Conservation (phyloP, 2,329 filamentous ascomycete genomes). For the Alternaria angustiovoidea region DNA sequence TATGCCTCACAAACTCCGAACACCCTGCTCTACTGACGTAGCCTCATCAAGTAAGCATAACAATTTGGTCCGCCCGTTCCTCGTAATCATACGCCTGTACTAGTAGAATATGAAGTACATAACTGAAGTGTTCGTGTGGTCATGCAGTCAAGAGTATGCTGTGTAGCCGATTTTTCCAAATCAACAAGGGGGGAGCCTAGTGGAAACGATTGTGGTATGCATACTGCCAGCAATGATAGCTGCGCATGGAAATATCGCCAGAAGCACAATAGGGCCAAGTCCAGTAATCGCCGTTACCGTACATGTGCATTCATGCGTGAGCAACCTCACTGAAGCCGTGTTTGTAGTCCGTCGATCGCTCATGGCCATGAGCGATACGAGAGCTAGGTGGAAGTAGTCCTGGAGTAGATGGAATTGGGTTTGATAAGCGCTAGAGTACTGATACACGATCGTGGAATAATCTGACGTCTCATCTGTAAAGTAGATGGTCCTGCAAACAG, state of each 20-base stretch:
- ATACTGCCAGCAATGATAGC: background rate
- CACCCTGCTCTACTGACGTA: conserved; percentile 5
- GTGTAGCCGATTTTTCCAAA: background rate
- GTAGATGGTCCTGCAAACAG: conserved; percentile 14
- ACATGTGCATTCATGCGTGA: conserved; percentile 10
- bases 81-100: background rate
- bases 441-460: conserved; percentile 24
- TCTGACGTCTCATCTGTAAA: conserved; percentile 17
- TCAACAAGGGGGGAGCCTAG: background rate
- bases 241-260: background rate
- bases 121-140: background rate
- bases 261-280: background rate
- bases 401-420: conserved; percentile 6
- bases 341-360: conserved; percentile 15
- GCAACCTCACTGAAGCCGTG: conserved; percentile 27
- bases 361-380: conserved; percentile 8
- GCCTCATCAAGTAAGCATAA: conserved; percentile 2
- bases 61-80: conserved; percentile 6
- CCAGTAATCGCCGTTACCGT: conserved; percentile 3
- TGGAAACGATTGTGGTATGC: conserved; percentile 1
- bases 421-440: conserved; percentile 21
- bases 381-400: conserved; percentile 9
- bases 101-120: conserved; percentile 1
- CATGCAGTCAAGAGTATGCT: background rate
- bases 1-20: conserved; percentile 8